phyloP scores from a whole-genome alignment of 139 green algal genomes.

The Coelastrella sp. region DNA sequence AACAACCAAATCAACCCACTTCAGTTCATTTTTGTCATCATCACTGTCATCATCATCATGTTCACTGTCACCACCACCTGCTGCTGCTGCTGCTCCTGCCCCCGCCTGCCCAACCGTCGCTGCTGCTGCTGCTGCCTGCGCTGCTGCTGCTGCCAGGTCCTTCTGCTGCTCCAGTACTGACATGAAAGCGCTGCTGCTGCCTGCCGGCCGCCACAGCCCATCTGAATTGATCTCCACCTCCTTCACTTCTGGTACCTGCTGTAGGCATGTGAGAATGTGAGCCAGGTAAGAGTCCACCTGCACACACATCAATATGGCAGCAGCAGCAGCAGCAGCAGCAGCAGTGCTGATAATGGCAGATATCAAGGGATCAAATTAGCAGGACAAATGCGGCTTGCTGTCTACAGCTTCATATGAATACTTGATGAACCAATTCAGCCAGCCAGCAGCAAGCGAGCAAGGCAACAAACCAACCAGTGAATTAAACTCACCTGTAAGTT shows the following conservation, averaged over 20 bases:
- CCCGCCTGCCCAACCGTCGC: neutral
- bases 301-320: neutral
- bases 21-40: constrained; percentile 16
- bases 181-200: constrained; percentile 30
- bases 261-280: constrained; percentile 57
- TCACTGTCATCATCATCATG: constrained; percentile 1
- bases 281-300: constrained; percentile 68
- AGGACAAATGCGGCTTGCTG: neutral
- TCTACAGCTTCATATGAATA: neutral
- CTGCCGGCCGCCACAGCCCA: constrained; percentile 68
- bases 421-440: neutral
- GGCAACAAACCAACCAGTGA: neutral
- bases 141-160: neutral
- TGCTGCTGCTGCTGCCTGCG: neutral
- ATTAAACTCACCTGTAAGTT: constrained; percentile 66
- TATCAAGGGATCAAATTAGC: neutral
- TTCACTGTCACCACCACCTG: constrained; percentile 2
- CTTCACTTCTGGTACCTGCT: constrained; percentile 49
- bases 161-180: neutral
- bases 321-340: neutral
- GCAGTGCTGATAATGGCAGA: neutral
- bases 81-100: constrained; percentile 5
- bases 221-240: constrained; percentile 71
- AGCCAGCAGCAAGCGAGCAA: too few species aligned
- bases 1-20: neutral